Evolutionary conservation across 2,329 filamentous ascomycete species (phyloP).

Genomic region (Juglanconis sp.): DNA sequence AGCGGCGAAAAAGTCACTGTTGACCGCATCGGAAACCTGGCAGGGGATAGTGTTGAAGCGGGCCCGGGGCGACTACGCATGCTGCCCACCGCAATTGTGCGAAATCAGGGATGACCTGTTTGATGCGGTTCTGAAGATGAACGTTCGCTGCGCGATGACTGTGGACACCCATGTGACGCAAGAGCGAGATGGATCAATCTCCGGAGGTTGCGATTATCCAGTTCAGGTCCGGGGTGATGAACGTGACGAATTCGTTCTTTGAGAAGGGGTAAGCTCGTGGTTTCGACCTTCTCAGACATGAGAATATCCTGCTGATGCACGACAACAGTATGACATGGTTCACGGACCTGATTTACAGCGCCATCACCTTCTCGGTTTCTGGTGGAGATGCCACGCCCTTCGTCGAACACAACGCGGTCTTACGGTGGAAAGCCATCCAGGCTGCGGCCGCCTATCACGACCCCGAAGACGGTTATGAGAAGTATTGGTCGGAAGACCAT

Average conservation of each 20-base stretch:
- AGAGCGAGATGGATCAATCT: conserved; percentile 65
- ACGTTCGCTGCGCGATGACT: conserved; percentile 60
- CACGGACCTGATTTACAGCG: conserved; percentile 71
- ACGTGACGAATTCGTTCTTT: too few species aligned
- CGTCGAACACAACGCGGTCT: conserved; percentile 74
- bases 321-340: conserved; percentile 76
- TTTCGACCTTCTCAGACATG: conserved; percentile 39
- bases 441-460: conserved; percentile 64
- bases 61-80: too few species aligned
- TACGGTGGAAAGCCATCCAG: conserved; percentile 73
- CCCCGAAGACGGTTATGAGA: conserved; percentile 66
- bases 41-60: too few species aligned
- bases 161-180: conserved; percentile 60
- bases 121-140: conserved; percentile 35
- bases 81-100: conserved; percentile 36
- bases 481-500: conserved; percentile 77
- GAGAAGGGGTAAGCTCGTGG: too few species aligned
- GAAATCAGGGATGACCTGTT: conserved; percentile 33
- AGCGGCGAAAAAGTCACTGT: too few species aligned
- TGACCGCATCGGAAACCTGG: too few species aligned
- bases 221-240: conserved; percentile 34
- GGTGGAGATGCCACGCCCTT: conserved; percentile 76
- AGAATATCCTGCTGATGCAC: too few species aligned
- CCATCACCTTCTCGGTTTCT: conserved; percentile 69
- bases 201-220: conserved; percentile 71